These are phyloP conservation scores for Naegleria gruberi DNA, from an alignment of 208 protist genomes.

Conservation along the genomic window DNA sequence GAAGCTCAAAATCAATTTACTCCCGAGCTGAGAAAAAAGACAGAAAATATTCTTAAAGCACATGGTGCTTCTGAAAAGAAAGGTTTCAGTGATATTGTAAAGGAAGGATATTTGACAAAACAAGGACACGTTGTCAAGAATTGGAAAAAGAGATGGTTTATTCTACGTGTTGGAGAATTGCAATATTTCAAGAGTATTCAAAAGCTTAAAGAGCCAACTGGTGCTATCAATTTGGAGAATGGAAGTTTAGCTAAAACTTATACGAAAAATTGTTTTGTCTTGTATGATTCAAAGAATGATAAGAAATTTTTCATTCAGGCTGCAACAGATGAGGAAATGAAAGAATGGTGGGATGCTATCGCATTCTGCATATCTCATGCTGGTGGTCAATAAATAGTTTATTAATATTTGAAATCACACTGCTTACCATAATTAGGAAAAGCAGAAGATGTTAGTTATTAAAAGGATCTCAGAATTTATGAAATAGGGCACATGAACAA, in stretches of 20 bases:
- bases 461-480: too few species aligned
- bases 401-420: too few species aligned
- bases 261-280: background rate
- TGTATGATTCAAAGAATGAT: background rate
- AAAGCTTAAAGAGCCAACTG: background rate
- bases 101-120: conserved; percentile 10
- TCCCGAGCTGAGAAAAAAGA: background rate
- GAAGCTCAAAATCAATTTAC: background rate
- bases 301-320: background rate
- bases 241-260: background rate
- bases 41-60: background rate
- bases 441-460: too few species aligned
- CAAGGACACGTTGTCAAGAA: conserved; percentile 13
- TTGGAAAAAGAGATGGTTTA: conserved; percentile 22
- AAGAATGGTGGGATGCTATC: background rate
- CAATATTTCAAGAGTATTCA: conserved; percentile 4
- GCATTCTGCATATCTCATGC: background rate
- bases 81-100: conserved; percentile 18
- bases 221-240: background rate
- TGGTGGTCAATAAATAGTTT: background rate
- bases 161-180: background rate
- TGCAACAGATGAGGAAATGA: background rate
- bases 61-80: background rate
- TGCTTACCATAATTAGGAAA: too few species aligned
- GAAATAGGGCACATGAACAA: too few species aligned